Evolutionary conservation across 805 yeast species (phyloP).

Genomic region (Maudiozyma barnettii): DNA sequence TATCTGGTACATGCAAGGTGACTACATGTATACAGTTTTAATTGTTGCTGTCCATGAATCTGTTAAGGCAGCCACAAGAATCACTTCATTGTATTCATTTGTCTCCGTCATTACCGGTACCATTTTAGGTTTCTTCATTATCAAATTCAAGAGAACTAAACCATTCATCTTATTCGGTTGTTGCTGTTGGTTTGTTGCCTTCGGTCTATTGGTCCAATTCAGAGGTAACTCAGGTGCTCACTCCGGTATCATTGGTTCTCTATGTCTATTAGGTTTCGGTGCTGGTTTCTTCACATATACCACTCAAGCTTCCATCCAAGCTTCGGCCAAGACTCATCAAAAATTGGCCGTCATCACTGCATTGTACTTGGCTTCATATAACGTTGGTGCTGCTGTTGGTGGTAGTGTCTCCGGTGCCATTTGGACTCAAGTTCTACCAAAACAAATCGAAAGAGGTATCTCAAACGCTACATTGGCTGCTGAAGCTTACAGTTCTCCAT

Average conservation of each 20-base stretch:
- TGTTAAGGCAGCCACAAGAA: slow-evolving; percentile 55
- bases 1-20: slow-evolving; percentile 58
- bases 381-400: slow-evolving; percentile 58
- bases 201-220: slow-evolving; percentile 49
- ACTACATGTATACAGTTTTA: slow-evolving; percentile 53
- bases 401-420: slow-evolving; percentile 58
- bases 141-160: slow-evolving; percentile 45
- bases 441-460: slow-evolving; percentile 32
- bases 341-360: slow-evolving; percentile 57
- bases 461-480: slow-evolving; percentile 28
- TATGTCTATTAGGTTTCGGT: slow-evolving; percentile 59
- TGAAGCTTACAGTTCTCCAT: slow-evolving; percentile 42
- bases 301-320: slow-evolving; percentile 51
- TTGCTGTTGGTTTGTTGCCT: slow-evolving; percentile 46
- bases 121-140: slow-evolving; percentile 42
- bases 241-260: slow-evolving; percentile 57
- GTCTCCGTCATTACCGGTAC: slow-evolving; percentile 56
- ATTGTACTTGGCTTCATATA: slow-evolving; percentile 45
- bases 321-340: slow-evolving; percentile 48
- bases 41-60: slow-evolving; percentile 49
- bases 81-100: slow-evolving; percentile 52
- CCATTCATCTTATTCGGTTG: slow-evolving; percentile 52
- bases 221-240: slow-evolving; percentile 44
- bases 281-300: slow-evolving; percentile 66
- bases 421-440: slow-evolving; percentile 53